A percentile compares a stretch with the other conserved stretches of the same genome.
Conservation (phyloP, 768 basidiomycete genomes). For the Suillus brevipes region DNA sequence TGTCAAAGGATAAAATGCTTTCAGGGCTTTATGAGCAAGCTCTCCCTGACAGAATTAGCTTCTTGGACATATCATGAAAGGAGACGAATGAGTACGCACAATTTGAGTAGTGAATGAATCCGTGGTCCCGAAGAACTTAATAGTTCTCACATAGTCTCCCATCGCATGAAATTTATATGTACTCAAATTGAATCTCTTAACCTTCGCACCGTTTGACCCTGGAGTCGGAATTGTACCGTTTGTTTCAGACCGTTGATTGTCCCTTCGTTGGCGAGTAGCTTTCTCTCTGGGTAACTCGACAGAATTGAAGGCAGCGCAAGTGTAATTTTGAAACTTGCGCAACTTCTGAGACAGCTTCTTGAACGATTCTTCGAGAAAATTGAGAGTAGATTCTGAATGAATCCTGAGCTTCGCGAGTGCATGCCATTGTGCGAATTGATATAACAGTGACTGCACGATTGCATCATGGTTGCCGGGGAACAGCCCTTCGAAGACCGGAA, state of each 20-base stretch:
- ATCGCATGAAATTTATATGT: conserved; percentile 13
- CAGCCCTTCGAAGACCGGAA: conserved; percentile 40
- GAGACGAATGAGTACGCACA: no score
- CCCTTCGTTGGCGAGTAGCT: no score
- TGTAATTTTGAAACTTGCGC: conserved; percentile 19
- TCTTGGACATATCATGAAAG: no score
- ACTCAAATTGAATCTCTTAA: no score
- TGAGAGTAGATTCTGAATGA: conserved; percentile 25
- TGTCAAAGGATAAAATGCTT: no score
- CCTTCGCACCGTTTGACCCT: no score
- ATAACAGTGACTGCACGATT: conserved; percentile 24
- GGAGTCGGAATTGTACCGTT: no score
- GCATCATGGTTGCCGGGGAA: conserved; percentile 26
- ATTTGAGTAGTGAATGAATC: conserved; percentile 38
- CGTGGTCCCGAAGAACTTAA: conserved; percentile 31
- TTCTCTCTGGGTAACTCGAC: conserved; percentile 23
- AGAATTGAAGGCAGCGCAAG: not conserved
- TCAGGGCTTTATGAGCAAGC: no score
- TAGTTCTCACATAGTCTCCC: conserved; percentile 13
- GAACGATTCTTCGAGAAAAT: conserved; percentile 21
- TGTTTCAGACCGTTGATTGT: no score
- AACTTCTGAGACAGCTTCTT: conserved; percentile 15
- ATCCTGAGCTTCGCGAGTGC: conserved; percentile 34
- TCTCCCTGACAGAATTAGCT: no score
- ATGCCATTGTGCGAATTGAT: conserved; percentile 35